A percentile compares a stretch with the other conserved stretches of the same genome.
Conservation (phyloP, 2,329 filamentous ascomycete genomes). For the Pseudogymnoascus sp. region DNA sequence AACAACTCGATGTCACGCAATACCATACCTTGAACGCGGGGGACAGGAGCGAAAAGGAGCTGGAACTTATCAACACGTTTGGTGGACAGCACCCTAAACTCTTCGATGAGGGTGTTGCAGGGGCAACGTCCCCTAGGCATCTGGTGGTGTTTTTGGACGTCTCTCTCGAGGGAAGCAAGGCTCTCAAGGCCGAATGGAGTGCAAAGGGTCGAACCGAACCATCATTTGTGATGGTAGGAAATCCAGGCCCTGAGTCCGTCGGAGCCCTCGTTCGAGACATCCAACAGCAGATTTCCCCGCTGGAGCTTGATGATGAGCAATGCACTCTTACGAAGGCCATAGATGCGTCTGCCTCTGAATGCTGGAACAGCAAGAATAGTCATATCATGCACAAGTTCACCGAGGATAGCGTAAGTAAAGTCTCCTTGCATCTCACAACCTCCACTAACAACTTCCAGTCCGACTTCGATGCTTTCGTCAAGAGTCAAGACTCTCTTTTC, state of each 20-base stretch:
- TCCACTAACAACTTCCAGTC: background rate
- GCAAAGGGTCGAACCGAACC: background rate
- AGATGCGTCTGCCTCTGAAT: background rate
- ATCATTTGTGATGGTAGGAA: constrained; percentile 5
- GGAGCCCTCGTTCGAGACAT: background rate
- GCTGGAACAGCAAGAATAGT: background rate
- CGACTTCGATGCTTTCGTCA: background rate
- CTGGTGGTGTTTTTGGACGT: constrained; percentile 1
- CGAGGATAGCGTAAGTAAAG: background rate
- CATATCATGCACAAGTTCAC: background rate
- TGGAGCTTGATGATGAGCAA: background rate
- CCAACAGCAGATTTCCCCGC: background rate
- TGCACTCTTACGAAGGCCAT: background rate
- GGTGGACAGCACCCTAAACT: constrained; percentile 44
- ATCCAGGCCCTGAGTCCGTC: background rate
- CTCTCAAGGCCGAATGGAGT: background rate
- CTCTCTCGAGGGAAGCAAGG: constrained; percentile 2
- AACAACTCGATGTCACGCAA: constrained; percentile 41
- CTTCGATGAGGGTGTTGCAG: constrained; percentile 33
- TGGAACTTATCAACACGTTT: constrained; percentile 52
- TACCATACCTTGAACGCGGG: constrained; percentile 36
- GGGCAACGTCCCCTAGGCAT: background rate
- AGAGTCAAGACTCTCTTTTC: background rate
- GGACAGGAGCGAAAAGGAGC: constrained; percentile 28
- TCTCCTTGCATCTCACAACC: background rate